A percentile compares a stretch with the other conserved stretches of the same genome.
phyloP scores from a whole-genome alignment of 2,329 filamentous ascomycete genomes.

The Colletotrichum coccodes region DNA sequence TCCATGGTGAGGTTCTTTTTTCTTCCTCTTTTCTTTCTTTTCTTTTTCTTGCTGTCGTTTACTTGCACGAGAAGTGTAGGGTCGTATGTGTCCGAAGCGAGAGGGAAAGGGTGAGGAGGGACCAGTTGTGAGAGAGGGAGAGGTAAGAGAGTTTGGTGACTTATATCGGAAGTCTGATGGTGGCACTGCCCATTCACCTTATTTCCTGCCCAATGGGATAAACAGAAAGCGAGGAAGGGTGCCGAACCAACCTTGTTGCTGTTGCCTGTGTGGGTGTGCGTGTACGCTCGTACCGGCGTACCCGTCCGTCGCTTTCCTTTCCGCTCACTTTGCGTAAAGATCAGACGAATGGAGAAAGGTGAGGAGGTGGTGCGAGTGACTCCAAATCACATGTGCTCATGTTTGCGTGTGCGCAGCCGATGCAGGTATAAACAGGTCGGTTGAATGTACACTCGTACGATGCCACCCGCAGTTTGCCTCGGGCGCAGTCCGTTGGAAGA shows the following conservation, averaged over 20 bases:
- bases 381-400: background rate
- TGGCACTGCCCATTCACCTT: conserved; percentile 8
- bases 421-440: background rate
- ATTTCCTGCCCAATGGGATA: background rate
- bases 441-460: background rate
- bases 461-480: background rate
- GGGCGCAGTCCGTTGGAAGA: background rate
- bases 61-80: no score
- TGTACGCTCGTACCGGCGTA: background rate
- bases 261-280: background rate
- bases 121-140: background rate
- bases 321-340: background rate
- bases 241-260: conserved; percentile 14
- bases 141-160: conserved; percentile 10
- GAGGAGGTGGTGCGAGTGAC: background rate
- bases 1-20: no score
- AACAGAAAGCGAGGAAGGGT: background rate
- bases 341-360: conserved; percentile 13
- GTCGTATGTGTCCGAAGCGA: background rate
- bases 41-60: no score
- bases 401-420: background rate
- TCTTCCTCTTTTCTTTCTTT: background rate
- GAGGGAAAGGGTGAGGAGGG: background rate
- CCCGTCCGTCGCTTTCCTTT: background rate
- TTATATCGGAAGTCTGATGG: conserved; percentile 19